These are phyloP conservation scores for Cucumis melo DNA, from an alignment of 306 rosid genomes.

Conservation along the genomic window DNA sequence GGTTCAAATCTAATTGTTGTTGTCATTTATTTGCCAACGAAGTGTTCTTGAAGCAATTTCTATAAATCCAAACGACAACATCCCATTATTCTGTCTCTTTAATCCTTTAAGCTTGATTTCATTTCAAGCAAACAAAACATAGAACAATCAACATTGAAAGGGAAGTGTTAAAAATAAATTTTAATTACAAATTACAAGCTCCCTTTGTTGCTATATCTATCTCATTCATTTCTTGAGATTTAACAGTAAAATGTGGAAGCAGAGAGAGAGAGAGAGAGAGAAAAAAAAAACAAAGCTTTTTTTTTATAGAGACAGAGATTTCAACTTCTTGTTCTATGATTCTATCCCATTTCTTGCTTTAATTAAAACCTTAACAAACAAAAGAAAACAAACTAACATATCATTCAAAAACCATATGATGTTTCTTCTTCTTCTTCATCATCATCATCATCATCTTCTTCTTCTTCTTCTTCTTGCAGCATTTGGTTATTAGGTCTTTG, in stretches of 20 bases:
- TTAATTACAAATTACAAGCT: not conserved
- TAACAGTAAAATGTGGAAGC: slow-evolving; percentile 3
- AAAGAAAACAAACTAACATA: not conserved
- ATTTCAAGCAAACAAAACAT: not conserved
- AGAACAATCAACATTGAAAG: not conserved
- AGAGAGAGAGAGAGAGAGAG: not conserved
- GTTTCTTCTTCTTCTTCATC: not conserved
- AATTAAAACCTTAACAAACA: not conserved
- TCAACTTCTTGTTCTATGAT: not conserved
- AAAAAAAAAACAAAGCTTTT: not conserved
- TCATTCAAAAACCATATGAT: not conserved
- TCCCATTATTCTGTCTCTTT: not conserved
- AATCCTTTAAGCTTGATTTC: not conserved
- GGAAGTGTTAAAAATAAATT: not conserved
- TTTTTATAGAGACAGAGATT: not conserved
- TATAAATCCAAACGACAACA: not conserved
- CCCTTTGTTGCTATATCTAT: not conserved
- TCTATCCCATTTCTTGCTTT: not conserved
- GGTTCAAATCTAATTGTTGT: no score
- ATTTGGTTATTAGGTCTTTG: slow-evolving; percentile 38
- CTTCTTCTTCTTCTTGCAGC: slow-evolving; percentile 27
- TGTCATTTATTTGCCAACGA: no score
- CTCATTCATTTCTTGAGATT: slow-evolving; percentile 4
- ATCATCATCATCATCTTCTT: slow-evolving; percentile 19
- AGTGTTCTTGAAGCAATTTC: not conserved